Conservation (phyloP, 1,284 basidiomycete genomes). For the Ustilago xerochloae region DNA sequence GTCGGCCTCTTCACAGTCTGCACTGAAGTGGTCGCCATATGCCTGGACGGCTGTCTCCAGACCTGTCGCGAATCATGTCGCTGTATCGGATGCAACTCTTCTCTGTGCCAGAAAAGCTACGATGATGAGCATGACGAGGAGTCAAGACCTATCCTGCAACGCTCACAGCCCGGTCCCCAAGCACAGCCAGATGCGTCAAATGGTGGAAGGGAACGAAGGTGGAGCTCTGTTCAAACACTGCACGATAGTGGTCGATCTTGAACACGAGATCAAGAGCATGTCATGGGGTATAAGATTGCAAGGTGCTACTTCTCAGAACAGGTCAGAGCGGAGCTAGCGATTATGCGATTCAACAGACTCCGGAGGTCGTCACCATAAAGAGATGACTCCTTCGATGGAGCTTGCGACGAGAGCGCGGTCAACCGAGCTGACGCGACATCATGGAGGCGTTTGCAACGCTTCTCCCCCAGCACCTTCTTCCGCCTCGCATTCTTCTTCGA, state of each 20-base stretch:
- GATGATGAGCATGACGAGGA: constrained; percentile 14
- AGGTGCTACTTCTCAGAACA: neutral
- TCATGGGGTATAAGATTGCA: constrained; percentile 1
- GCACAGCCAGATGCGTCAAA: constrained; percentile 8
- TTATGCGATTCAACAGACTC: constrained; percentile 2
- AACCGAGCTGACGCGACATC: constrained; percentile 12
- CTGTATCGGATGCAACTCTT: constrained; percentile 23
- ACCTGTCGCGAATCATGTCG: constrained; percentile 41
- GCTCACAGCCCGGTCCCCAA: constrained; percentile 12
- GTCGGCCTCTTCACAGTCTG: constrained; percentile 25
- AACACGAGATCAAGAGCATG: no score
- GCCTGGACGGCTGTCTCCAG: constrained; percentile 38
- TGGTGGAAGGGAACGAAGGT: neutral
- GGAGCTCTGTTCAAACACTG: constrained; percentile 30
- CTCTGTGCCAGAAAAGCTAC: constrained; percentile 7
- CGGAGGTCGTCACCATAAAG: constrained; percentile 33
- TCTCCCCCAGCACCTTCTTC: constrained; percentile 8
- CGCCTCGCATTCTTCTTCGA: neutral
- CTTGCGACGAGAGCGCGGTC: neutral
- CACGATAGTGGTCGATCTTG: constrained; percentile 10
- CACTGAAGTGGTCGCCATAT: constrained; percentile 38
- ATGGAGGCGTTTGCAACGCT: constrained; percentile 3
- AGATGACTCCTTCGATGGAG: constrained; percentile 19
- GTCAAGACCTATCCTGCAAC: constrained; percentile 22
- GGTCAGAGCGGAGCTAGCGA: neutral